Base-by-base conservation (phyloP, 306 rosid genomes). In the Pyrus pyrifolia region DNA sequence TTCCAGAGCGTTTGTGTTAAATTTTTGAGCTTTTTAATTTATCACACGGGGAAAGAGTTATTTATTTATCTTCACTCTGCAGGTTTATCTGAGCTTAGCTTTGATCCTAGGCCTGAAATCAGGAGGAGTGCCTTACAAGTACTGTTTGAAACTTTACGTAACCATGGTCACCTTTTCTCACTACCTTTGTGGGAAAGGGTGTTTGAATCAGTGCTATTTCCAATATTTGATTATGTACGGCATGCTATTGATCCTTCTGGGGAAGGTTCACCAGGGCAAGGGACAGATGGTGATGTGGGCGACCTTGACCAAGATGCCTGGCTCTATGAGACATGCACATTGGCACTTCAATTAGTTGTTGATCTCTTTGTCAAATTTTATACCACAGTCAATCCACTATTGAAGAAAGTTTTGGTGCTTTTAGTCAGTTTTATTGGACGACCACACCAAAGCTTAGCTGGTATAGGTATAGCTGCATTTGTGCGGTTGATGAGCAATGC, bases 51-150 rank as follows among this genome's bases (percentile, higher is more conserved):
- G 5, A 62, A 45, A 3, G 11, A 5, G 11, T 67, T 81, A 72
- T 83, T 66, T n/a, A 52, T 29, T 35, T 53, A 76, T 58, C 29
- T 27, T 72, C 33, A 70, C 74, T 83, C 72, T 86, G 86, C 89
- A 96, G 99, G 99, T 80, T 85, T 96, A 84, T 96, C 99, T 11
- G 98, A 96, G 85, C 98, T 96, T 76, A 93, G 98, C 89, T 96
- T 96, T 82, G 99, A 96, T 68, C 96, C 94, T 62, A 91, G 99
- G 88, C 96, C 98, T 12, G 99, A 96, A 86, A 90, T 96, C 77
- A 91, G 99, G 82, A 93, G 91, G 87, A 89, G 89, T 82, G 96
- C 99, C 81, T 84, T 96, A 76, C 93, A 96, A 76, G 90, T 93
- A 35, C 84, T 96, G 69, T 96, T 96, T 85, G 98, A 91, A 76